These are phyloP conservation scores for Aspergillus cristatus DNA, from an alignment of 495 filamentous ascomycete species.

Conservation along the genomic window DNA sequence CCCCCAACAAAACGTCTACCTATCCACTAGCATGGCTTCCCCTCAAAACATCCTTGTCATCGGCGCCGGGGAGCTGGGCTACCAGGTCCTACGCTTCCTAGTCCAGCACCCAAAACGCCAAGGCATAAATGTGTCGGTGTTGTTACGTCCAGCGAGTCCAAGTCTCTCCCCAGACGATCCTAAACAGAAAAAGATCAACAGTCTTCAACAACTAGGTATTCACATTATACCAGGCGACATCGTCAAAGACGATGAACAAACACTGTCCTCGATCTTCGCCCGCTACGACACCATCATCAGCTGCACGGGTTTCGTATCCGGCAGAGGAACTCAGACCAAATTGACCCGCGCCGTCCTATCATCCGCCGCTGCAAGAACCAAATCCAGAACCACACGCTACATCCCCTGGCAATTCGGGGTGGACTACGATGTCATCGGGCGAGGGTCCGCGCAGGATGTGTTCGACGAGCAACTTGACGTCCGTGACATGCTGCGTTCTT, in stretches of 20 bases:
- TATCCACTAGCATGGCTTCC: too few species aligned
- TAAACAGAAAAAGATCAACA: too few species aligned
- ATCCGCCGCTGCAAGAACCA: constrained; percentile 27
- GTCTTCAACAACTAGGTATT: too few species aligned
- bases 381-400: too few species aligned
- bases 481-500: constrained; percentile 38
- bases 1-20: too few species aligned
- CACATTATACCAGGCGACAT: constrained; percentile 40
- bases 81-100: too few species aligned
- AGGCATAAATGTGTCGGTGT: too few species aligned
- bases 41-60: too few species aligned
- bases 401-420: constrained; percentile 62
- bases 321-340: constrained; percentile 42
- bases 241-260: constrained; percentile 16
- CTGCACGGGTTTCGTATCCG: constrained; percentile 44
- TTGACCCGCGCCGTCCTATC: constrained; percentile 43
- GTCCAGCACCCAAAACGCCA: too few species aligned
- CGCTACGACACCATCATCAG: constrained; percentile 44
- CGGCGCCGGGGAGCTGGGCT: too few species aligned
- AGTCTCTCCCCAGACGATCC: too few species aligned
- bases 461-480: constrained; percentile 57
- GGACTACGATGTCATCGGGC: constrained; percentile 52
- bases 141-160: too few species aligned
- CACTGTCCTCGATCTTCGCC: constrained; percentile 36
- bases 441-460: constrained; percentile 43